Evolutionary conservation across 192 early-diverging fungal species (phyloP).

Genomic region (Entomortierella lignicola): DNA sequence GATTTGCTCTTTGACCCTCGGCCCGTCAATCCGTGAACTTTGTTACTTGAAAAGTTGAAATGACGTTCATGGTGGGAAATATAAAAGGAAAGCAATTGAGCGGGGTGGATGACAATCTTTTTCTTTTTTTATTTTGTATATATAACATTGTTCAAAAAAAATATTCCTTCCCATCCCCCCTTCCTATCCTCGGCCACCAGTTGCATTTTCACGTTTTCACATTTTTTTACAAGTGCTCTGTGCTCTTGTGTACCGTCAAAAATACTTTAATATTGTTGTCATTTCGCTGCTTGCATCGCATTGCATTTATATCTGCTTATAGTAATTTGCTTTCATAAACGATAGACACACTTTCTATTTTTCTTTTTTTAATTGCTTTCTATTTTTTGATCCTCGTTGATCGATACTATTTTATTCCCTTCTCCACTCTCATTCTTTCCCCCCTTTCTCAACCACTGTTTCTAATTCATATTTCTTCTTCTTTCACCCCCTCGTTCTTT

Average conservation of each 20-base stretch:
- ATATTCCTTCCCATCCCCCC: neutral
- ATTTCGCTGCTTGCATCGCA: no score
- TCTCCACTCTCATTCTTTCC: neutral
- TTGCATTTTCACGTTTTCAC: neutral
- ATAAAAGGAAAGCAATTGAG: no score
- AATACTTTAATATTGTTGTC: neutral
- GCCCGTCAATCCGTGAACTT: neutral
- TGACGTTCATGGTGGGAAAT: neutral
- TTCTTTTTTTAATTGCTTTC: neutral
- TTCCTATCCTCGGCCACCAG: neutral
- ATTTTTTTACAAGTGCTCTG: neutral
- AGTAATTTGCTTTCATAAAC: neutral
- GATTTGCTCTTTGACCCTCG: neutral
- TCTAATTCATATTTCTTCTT: no score
- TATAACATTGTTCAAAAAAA: no score
- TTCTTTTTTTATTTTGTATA: no score
- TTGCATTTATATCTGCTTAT: neutral
- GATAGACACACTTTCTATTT: neutral
- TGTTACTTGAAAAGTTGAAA: neutral
- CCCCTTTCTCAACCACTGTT: no score
- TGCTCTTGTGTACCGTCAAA: neutral
- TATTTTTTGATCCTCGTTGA: neutral
- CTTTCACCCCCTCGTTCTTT: no score
- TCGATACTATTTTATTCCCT: neutral
- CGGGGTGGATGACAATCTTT: no score